Evolutionary conservation across 371 early-diverging fungal species (phyloP).

Genomic region (Blakeslea trispora): DNA sequence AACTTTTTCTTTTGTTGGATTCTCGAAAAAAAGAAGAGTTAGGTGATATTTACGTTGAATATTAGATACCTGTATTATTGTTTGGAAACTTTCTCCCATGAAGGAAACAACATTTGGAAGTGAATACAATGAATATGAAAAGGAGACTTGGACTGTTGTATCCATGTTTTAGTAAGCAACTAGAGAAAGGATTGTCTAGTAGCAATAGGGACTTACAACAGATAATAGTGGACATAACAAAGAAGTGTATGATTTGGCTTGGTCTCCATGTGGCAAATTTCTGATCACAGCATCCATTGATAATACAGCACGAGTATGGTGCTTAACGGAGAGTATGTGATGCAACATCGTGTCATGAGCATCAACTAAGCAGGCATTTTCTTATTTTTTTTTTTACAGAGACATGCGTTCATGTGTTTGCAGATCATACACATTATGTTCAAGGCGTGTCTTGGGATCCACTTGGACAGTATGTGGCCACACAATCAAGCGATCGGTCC

Average conservation of each 20-base stretch:
- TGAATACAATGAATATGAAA: slow-evolving; percentile 42
- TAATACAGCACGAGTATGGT: slow-evolving; percentile 91
- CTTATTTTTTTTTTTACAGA: slow-evolving; percentile 40
- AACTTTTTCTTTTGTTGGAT: neutral
- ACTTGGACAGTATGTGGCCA: slow-evolving; percentile 79
- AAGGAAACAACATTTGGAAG: slow-evolving; percentile 37
- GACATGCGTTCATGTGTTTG: slow-evolving; percentile 75
- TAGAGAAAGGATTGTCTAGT: no score
- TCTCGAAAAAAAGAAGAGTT: neutral
- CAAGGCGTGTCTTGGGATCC: slow-evolving; percentile 98
- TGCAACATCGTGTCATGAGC: neutral
- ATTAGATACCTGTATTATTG: slow-evolving; percentile 81
- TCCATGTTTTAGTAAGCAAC: slow-evolving; percentile 49
- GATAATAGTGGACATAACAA: slow-evolving; percentile 55
- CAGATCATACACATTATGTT: slow-evolving; percentile 91
- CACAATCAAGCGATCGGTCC: slow-evolving; percentile 92
- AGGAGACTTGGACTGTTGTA: slow-evolving; percentile 62
- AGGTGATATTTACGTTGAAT: no score
- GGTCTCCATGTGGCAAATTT: slow-evolving; percentile 90
- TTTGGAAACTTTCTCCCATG: slow-evolving; percentile 71
- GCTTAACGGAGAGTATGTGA: slow-evolving; percentile 67
- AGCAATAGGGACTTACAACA: no score
- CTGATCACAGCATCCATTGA: slow-evolving; percentile 93
- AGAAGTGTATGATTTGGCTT: slow-evolving; percentile 93
- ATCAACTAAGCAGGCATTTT: slow-evolving; percentile 1